Base-by-base conservation (phyloP, 2,329 filamentous ascomycete species). In the Clarireedia homoeocarpa region DNA sequence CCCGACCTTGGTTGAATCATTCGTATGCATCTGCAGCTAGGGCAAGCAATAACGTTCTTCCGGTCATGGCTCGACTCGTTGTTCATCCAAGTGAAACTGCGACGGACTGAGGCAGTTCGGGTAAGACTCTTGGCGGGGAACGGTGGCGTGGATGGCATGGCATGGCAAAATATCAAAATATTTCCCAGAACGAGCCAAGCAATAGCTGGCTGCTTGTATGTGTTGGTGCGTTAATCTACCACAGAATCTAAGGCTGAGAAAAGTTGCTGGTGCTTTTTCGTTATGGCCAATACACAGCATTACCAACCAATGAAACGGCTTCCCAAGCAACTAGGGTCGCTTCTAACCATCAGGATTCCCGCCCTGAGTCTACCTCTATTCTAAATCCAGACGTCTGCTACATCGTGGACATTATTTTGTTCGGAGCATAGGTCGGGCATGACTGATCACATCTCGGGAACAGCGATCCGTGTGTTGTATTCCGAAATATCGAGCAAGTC, bases 391-490 rank as follows among this genome's bases (percentile, higher is more conserved):
- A 34, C 9, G 12, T 12, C 10, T 12, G 30, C 30, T 34, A 2
- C 5, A 34, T 9, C 30, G 9, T 34, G 10, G 9, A 14, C 9
- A 12, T 34, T 34, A 12, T 9, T 12, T 4, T 34, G 9, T 1
- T 34, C 4, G 30, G 9, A 34, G 30, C 30, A 34, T 34, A 14
- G 30, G 30, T 12, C 10, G 30, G 12, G 10, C 10, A 34, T 54
- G 20, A 39, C 17, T 23, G 27, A 36, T 39, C 27, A 38, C 10
- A 26, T 36, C 26, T 12, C 30, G 20, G 2, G 30, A 23, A 40
- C 23, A 9, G 24, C 2, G 39, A 39, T 52, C 48, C 45, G 47
- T 62, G 47, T 20, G 20, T 20, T 20, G 46, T 56, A 62, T 61
- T 61, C 60, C 58, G 20, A 20, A 62, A 50, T 27, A n/a, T 42